These are phyloP conservation scores for Trichoderma reesei DNA, from an alignment of 495 filamentous ascomycete species.

Conservation along the genomic window DNA sequence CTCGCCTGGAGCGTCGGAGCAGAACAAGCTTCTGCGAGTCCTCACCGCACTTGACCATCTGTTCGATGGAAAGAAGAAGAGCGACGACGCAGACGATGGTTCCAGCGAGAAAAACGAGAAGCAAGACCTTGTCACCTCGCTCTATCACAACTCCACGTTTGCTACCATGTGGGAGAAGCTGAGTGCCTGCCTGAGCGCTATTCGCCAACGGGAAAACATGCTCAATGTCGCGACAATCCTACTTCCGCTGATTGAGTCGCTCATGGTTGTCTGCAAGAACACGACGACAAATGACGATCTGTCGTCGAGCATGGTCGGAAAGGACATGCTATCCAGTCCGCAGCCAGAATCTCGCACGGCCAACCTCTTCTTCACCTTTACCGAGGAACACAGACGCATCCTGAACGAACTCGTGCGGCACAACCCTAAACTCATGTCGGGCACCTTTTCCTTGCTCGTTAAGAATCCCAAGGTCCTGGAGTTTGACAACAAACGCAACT, in stretches of 20 bases:
- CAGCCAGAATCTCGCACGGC: slow-evolving; percentile 75
- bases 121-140: slow-evolving; percentile 71
- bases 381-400: slow-evolving; percentile 95
- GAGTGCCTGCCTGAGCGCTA: slow-evolving; percentile 81
- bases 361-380: slow-evolving; percentile 94
- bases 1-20: slow-evolving; percentile 88
- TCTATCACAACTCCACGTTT: slow-evolving; percentile 89
- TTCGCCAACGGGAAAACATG: slow-evolving; percentile 86
- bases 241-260: slow-evolving; percentile 81
- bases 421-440: slow-evolving; percentile 96
- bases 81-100: slow-evolving; percentile 46
- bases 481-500: slow-evolving; percentile 99
- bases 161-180: slow-evolving; percentile 84
- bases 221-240: slow-evolving; percentile 94
- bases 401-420: slow-evolving; percentile 95
- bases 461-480: slow-evolving; percentile 98
- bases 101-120: slow-evolving; percentile 46
- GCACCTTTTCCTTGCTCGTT: slow-evolving; percentile 86
- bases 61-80: slow-evolving; percentile 65
- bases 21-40: slow-evolving; percentile 89
- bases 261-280: slow-evolving; percentile 99
- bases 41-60: slow-evolving; percentile 92
- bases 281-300: slow-evolving; percentile 62
- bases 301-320: slow-evolving; percentile 41
- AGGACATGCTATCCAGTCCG: slow-evolving; percentile 68